Evolutionary conservation across 2,329 filamentous ascomycete genomes (phyloP).

Genomic region (Aspergillus thermomutatus): DNA sequence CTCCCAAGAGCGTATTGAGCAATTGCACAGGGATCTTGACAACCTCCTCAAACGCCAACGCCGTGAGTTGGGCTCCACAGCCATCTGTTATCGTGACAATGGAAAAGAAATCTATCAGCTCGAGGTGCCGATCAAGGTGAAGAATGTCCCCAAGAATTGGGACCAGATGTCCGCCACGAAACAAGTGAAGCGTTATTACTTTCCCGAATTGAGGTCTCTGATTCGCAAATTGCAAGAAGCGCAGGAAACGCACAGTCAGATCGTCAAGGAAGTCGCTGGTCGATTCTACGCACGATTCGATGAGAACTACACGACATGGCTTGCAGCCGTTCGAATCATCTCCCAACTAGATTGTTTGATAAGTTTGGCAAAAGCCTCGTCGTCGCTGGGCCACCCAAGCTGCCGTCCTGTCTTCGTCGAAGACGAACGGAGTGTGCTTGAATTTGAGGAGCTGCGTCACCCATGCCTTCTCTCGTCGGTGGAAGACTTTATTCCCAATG

Average conservation of each 20-base stretch:
- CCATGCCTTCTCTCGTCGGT: conserved; percentile 90
- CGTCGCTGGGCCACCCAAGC: conserved; percentile 76
- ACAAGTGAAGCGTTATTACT: conserved; percentile 91
- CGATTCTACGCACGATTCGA: conserved; percentile 89
- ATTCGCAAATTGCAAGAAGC: conserved; percentile 89
- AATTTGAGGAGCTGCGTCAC: conserved; percentile 88
- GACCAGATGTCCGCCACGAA: conserved; percentile 94
- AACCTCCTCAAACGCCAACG: conserved; percentile 68
- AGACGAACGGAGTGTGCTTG: conserved; percentile 77
- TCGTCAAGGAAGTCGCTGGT: conserved; percentile 78
- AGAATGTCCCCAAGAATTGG: conserved; percentile 79
- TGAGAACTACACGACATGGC: conserved; percentile 78
- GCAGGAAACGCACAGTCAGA: conserved; percentile 88
- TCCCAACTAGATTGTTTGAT: conserved; percentile 93
- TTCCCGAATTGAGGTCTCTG: conserved; percentile 72
- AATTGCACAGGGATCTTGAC: conserved; percentile 70
- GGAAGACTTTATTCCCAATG: conserved; percentile 94
- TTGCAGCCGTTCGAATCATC: conserved; percentile 83
- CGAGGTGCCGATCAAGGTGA: conserved; percentile 80
- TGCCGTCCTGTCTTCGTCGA: conserved; percentile 89
- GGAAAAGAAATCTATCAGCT: conserved; percentile 98
- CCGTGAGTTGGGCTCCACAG: conserved; percentile 68
- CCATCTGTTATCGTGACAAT: conserved; percentile 74
- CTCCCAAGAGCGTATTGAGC: conserved; percentile 72
- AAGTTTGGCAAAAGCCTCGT: conserved; percentile 84